Evolutionary conservation across 805 yeast species (phyloP).

Genomic region (Ogataea zsoltii): DNA sequence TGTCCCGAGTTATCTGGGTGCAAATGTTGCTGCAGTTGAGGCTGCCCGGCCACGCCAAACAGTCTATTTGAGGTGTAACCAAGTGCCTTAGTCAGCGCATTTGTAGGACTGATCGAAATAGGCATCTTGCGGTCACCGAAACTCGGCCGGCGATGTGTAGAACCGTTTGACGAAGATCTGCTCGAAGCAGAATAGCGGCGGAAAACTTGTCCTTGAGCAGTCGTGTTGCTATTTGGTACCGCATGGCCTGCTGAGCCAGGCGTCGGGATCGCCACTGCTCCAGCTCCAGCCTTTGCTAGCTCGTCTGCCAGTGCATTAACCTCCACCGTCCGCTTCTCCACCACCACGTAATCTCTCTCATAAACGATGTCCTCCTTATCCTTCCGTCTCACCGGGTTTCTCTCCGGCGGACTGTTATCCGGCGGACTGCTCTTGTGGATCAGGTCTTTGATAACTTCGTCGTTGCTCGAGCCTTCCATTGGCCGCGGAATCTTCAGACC

Average conservation of each 20-base stretch:
- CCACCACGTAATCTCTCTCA: slow-evolving; percentile 90
- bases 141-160: slow-evolving; percentile 57
- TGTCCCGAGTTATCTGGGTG: slow-evolving; percentile 4
- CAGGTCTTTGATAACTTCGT: slow-evolving; percentile 47
- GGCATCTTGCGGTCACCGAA: slow-evolving; percentile 64
- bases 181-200: slow-evolving; percentile 40
- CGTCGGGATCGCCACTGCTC: slow-evolving; percentile 41
- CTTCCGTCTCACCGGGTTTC: slow-evolving; percentile 4
- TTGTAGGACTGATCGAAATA: slow-evolving; percentile 75
- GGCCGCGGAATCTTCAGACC: slow-evolving; percentile 20
- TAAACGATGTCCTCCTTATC: slow-evolving; percentile 45
- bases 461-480: slow-evolving; percentile 30
- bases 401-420: slow-evolving; percentile 28
- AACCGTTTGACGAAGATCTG: slow-evolving; percentile 48
- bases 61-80: slow-evolving; percentile 85
- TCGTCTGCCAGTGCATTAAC: slow-evolving; percentile 96
- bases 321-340: slow-evolving; percentile 92
- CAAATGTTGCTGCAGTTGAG: slow-evolving; percentile 12
- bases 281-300: slow-evolving; percentile 52
- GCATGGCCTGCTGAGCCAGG: slow-evolving; percentile 5
- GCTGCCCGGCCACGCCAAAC: slow-evolving; percentile 52
- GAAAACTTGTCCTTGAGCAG: slow-evolving; percentile 1
- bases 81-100: slow-evolving; percentile 84
- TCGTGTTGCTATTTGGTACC: background rate
- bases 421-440: slow-evolving; percentile 46